phyloP scores from a whole-genome alignment of 2,329 filamentous ascomycete genomes.

The Ilyonectria destructans region DNA sequence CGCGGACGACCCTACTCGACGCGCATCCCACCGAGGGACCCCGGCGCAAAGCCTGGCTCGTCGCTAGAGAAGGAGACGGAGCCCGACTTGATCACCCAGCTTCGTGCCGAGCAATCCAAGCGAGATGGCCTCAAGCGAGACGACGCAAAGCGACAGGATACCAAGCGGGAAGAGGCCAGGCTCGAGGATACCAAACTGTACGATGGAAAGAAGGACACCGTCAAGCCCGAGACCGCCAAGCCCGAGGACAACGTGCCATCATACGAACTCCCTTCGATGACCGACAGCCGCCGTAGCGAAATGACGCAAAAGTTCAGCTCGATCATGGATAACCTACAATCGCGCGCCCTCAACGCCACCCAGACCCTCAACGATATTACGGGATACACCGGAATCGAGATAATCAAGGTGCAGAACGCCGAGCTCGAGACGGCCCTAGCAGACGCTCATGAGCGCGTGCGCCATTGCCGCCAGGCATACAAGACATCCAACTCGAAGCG shows the following conservation, averaged over 20 bases:
- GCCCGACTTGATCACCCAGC: slow-evolving; percentile 41
- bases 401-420: slow-evolving; percentile 85
- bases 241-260: slow-evolving; percentile 28
- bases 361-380: slow-evolving; percentile 95
- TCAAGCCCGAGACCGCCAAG: slow-evolving; percentile 25
- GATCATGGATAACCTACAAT: slow-evolving; percentile 92
- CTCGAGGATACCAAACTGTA: slow-evolving; percentile 8
- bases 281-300: slow-evolving; percentile 53
- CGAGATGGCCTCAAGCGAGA: slow-evolving; percentile 15
- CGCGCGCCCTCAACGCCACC: slow-evolving; percentile 86
- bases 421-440: slow-evolving; percentile 74
- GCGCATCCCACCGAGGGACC: slow-evolving; percentile 43
- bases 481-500: slow-evolving; percentile 88
- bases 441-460: slow-evolving; percentile 76
- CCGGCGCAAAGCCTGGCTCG: slow-evolving; percentile 30
- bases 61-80: slow-evolving; percentile 39
- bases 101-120: slow-evolving; percentile 31
- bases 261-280: slow-evolving; percentile 53
- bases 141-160: slow-evolving; percentile 11
- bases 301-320: slow-evolving; percentile 54
- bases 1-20: slow-evolving; percentile 49
- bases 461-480: slow-evolving; percentile 81
- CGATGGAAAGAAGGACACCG: slow-evolving; percentile 19
- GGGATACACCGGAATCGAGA: slow-evolving; percentile 93
- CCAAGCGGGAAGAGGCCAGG: slow-evolving; percentile 11